Evolutionary conservation across 371 early-diverging fungal genomes (phyloP).

Genomic region (Thermomucor indicae-seudaticae): DNA sequence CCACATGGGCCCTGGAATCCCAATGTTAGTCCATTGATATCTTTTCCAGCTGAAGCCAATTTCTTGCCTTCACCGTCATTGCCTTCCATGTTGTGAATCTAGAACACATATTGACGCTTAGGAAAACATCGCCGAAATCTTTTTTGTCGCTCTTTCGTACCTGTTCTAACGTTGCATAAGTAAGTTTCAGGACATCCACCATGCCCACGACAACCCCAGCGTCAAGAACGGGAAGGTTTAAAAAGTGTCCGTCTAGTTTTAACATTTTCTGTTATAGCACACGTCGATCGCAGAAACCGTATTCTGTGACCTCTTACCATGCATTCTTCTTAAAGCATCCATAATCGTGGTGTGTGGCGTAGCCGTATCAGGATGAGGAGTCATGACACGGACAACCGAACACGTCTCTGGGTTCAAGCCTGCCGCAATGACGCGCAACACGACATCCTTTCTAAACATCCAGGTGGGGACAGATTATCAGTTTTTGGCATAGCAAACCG

Average conservation of each 20-base stretch:
- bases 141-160: constrained; percentile 14
- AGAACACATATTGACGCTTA: not conserved
- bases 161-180: constrained; percentile 79
- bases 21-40: not conserved
- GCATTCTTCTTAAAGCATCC: constrained; percentile 94
- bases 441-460: constrained; percentile 85
- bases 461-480: not conserved
- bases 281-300: not conserved
- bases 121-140: not conserved
- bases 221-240: constrained; percentile 94
- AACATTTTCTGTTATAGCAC: not conserved
- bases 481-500: not conserved
- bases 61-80: constrained; percentile 39
- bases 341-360: constrained; percentile 77
- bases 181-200: constrained; percentile 91
- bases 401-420: constrained; percentile 87
- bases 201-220: constrained; percentile 77
- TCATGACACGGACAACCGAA: constrained; percentile 96
- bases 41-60: too few species aligned
- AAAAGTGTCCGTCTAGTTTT: constrained; percentile 84
- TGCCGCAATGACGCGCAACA: constrained; percentile 93
- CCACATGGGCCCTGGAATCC: constrained; percentile 31
- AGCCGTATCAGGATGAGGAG: constrained; percentile 97
- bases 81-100: constrained; percentile 37
- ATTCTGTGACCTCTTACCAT: constrained; percentile 50